These are phyloP conservation scores for Solanum pimpinellifolium DNA, from an alignment of 257 asterid species.

Conservation along the genomic window DNA sequence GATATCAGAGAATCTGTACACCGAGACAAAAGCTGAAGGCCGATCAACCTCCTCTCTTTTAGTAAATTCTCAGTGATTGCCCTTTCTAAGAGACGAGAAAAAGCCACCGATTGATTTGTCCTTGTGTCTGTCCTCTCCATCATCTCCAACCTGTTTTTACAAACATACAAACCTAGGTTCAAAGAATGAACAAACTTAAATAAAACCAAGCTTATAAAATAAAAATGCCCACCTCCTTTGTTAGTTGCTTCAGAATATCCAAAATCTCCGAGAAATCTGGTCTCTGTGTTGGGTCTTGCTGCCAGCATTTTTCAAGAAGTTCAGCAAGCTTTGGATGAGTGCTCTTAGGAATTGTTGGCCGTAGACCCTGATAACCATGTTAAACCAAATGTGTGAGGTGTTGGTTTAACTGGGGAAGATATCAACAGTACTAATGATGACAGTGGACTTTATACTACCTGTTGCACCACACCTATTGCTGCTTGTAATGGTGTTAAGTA, in stretches of 20 bases:
- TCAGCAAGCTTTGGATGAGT: constrained; percentile 37
- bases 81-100: constrained; percentile 23
- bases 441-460: constrained; percentile 8
- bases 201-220: neutral
- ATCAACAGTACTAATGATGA: neutral
- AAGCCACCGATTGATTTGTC: constrained; percentile 24
- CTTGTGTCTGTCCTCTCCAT: constrained; percentile 25
- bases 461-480: constrained; percentile 39
- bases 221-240: constrained; percentile 21
- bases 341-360: constrained; percentile 37
- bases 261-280: constrained; percentile 40
- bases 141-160: constrained; percentile 21
- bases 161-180: neutral
- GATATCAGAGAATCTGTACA: neutral
- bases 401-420: neutral
- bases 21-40: neutral
- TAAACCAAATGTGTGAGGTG: neutral
- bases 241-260: constrained; percentile 19
- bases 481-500: constrained; percentile 42
- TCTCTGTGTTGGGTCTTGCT: constrained; percentile 37
- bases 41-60: neutral
- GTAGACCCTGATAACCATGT: constrained; percentile 19
- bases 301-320: constrained; percentile 42
- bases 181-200: neutral
- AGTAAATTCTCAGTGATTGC: constrained; percentile 19